Conservation (phyloP, 2,329 filamentous ascomycete genomes). For the Cordyceps cateniannulata region DNA sequence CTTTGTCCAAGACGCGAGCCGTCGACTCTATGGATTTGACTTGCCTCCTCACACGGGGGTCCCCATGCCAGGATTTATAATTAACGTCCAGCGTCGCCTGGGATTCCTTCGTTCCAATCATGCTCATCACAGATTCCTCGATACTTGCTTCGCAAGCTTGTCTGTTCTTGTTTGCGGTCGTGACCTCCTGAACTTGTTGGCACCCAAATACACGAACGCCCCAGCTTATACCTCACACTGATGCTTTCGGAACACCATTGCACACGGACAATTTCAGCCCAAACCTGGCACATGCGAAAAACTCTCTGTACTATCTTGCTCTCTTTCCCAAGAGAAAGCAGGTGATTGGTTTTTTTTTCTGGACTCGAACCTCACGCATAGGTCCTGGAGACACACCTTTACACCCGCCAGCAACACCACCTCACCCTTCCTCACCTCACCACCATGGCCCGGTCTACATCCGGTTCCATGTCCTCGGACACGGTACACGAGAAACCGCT, state of each 20-base stretch:
- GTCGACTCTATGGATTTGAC: background rate
- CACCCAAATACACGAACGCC: background rate
- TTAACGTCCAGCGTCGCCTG: background rate
- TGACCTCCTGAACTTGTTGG: background rate
- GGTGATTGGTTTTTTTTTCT: too few species aligned
- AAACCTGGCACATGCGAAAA: background rate
- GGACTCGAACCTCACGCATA: background rate
- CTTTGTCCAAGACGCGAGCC: background rate
- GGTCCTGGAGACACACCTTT: background rate
- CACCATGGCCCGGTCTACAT: constrained; percentile 19
- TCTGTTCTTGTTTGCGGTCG: background rate
- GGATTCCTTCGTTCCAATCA: background rate
- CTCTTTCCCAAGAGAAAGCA: background rate
- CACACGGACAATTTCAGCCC: background rate
- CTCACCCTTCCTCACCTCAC: background rate
- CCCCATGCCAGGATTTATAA: background rate
- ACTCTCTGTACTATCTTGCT: background rate
- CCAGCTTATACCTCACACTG: background rate
- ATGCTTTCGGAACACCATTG: background rate
- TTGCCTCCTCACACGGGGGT: background rate
- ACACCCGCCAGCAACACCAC: background rate
- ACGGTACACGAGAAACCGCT: constrained; percentile 20
- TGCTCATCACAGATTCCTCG: background rate
- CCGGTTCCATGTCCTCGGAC: constrained; percentile 20
- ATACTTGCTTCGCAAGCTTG: background rate